Conservation (phyloP, 164 flowering plant genomes). For the Macadamia integrifolia region DNA sequence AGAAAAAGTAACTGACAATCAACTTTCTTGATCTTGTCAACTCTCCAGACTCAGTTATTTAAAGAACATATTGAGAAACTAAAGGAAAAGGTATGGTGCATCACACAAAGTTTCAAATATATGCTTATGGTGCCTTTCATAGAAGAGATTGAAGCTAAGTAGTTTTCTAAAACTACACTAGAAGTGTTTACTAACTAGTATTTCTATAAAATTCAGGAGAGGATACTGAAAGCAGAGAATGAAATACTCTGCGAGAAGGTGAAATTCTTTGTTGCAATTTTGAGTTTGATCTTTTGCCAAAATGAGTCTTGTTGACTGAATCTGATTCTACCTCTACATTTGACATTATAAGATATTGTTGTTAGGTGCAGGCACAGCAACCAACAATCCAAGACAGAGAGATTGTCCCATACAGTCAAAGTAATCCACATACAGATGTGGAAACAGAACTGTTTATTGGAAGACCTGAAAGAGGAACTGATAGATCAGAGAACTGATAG, state of each 20-base stretch:
- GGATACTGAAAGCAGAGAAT: slow-evolving; percentile 55
- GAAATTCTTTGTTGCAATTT: slow-evolving; percentile 1
- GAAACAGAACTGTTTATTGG: slow-evolving; percentile 79
- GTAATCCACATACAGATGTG: slow-evolving; percentile 36
- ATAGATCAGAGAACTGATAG: too few species aligned
- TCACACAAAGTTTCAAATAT: not conserved
- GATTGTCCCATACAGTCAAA: slow-evolving; percentile 3
- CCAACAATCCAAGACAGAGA: slow-evolving; percentile 20
- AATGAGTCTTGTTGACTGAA: slow-evolving; percentile 18
- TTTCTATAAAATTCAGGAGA: slow-evolving; percentile 47
- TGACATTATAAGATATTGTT: too few species aligned
- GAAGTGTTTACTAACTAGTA: not conserved
- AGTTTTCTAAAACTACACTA: too few species aligned
- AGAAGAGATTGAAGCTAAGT: not conserved
- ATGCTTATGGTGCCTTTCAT: not conserved
- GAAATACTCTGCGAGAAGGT: slow-evolving; percentile 56
- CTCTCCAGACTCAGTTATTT: slow-evolving; percentile 52
- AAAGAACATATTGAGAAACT: slow-evolving; percentile 56
- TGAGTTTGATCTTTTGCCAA: too few species aligned
- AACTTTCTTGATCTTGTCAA: not conserved
- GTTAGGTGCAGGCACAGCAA: slow-evolving; percentile 1
- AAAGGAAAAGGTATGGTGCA: slow-evolving; percentile 52
- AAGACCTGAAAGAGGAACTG: slow-evolving; percentile 23
- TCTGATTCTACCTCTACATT: too few species aligned
- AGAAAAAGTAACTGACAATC: not conserved